These are phyloP conservation scores for Penicillium subrubescens DNA, from an alignment of 495 filamentous ascomycete genomes.

Conservation along the genomic window DNA sequence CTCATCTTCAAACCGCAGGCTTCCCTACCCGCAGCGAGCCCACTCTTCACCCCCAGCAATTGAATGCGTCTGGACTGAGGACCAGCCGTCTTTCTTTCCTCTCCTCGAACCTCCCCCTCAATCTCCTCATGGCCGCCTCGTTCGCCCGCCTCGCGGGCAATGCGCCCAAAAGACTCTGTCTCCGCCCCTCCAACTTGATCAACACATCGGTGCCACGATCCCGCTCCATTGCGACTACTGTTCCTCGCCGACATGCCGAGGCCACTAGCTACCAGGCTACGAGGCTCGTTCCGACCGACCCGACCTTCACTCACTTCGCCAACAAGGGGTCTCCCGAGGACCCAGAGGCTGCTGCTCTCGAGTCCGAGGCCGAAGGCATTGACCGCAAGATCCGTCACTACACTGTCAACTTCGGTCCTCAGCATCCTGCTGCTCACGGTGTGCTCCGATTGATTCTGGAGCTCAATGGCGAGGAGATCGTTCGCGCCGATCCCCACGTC, in stretches of 20 bases:
- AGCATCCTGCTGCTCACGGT: conserved; percentile 98
- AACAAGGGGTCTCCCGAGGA: conserved; percentile 46
- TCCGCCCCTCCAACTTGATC: conserved; percentile 50
- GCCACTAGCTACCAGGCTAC: conserved; percentile 60
- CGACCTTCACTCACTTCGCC: conserved; percentile 54
- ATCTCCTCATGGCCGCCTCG: conserved; percentile 62
- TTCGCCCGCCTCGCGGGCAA: conserved; percentile 65
- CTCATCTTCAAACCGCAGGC: conserved; percentile 32
- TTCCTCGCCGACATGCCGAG: conserved; percentile 62
- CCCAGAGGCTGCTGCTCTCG: conserved; percentile 48
- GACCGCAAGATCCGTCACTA: conserved; percentile 95
- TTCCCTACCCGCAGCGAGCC: conserved; percentile 40
- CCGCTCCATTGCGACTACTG: conserved; percentile 70
- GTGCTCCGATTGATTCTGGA: conserved; percentile 98
- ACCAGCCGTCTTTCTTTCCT: conserved; percentile 32
- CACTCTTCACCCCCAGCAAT: conserved; percentile 33
- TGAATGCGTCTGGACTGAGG: conserved; percentile 50
- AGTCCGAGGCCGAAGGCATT: conserved; percentile 55
- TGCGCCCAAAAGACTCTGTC: conserved; percentile 65
- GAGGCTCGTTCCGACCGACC: conserved; percentile 60
- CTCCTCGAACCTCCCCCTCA: conserved; percentile 26
- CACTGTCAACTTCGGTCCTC: conserved; percentile 99
- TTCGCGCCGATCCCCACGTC: conserved; percentile 95
- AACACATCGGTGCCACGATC: conserved; percentile 44
- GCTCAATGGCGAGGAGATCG: conserved; percentile 95